A percentile compares a stretch with the other conserved stretches of the same genome.
Evolutionary conservation across 805 yeast genomes (phyloP).

Genomic region (Kluyveromyces nonfermentans): DNA sequence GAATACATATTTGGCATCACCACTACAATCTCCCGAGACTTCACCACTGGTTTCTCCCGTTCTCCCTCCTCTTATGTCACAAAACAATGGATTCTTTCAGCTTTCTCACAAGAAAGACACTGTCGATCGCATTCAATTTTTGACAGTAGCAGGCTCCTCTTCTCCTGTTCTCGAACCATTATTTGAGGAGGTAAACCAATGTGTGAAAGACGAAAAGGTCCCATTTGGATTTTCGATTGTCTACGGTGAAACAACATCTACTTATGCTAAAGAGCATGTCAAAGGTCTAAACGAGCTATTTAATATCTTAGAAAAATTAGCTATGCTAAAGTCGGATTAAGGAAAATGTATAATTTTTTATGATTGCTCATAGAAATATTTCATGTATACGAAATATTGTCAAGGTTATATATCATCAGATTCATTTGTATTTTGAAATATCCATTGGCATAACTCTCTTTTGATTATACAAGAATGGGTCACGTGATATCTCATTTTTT

Average conservation of each 20-base stretch:
- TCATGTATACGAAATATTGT: too few species aligned
- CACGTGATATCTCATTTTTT: neutral
- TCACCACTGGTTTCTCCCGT: constrained; percentile 4
- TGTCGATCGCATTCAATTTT: constrained; percentile 30
- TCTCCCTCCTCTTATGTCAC: constrained; percentile 7
- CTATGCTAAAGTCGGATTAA: neutral
- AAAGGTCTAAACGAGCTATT: constrained; percentile 64
- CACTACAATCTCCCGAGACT: constrained; percentile 7
- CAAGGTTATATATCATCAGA: too few species aligned
- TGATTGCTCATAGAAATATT: neutral
- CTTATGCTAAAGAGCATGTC: constrained; percentile 54
- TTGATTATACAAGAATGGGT: too few species aligned
- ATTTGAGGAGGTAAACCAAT: constrained; percentile 43
- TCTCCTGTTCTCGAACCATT: constrained; percentile 62
- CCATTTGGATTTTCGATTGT: constrained; percentile 50
- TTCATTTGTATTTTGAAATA: too few species aligned
- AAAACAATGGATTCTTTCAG: constrained; percentile 3
- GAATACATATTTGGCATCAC: constrained; percentile 20
- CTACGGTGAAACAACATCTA: constrained; percentile 39
- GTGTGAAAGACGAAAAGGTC: constrained; percentile 31
- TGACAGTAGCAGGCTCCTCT: constrained; percentile 56
- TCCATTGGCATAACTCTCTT: too few species aligned
- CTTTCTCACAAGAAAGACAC: constrained; percentile 8
- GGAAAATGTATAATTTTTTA: too few species aligned
- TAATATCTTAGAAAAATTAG: constrained; percentile 32